Evolutionary conservation across 129 eudicot genomes (phyloP).

Genomic region (Helianthus annuus): DNA sequence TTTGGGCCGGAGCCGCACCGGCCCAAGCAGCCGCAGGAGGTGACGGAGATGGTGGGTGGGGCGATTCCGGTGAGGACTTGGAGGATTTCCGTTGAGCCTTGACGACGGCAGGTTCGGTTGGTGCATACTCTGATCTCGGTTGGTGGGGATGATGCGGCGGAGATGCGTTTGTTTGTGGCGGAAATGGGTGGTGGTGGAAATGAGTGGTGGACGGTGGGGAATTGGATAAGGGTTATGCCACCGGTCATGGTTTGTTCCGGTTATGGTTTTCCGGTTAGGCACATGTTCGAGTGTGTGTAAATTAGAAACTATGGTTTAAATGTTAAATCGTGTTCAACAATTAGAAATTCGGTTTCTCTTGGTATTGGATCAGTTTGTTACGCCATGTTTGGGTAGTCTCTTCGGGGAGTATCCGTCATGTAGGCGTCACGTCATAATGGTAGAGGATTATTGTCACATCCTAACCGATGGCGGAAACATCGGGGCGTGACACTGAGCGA

Average conservation of each 20-base stretch:
- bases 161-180: conserved; percentile 9
- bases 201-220: conserved; percentile 15
- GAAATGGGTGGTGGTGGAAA: neutral
- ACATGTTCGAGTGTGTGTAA: neutral
- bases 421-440: too few species aligned
- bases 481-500: too few species aligned
- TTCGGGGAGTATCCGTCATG: too few species aligned
- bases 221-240: conserved; percentile 24
- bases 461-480: too few species aligned
- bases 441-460: too few species aligned
- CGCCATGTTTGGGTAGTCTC: too few species aligned
- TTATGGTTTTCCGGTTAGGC: neutral
- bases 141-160: conserved; percentile 4
- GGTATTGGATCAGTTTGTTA: too few species aligned
- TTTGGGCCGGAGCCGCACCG: conserved; percentile 89
- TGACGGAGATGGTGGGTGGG: conserved; percentile 61
- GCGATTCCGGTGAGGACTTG: conserved; percentile 66
- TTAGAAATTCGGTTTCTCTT: too few species aligned
- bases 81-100: conserved; percentile 62
- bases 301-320: too few species aligned
- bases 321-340: too few species aligned
- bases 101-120: conserved; percentile 59
- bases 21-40: conserved; percentile 79
- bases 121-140: conserved; percentile 74
- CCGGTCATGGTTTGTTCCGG: conserved; percentile 10